Evolutionary conservation across 129 eudicot species (phyloP).

Genomic region (Chrysanthemum makinoi): DNA sequence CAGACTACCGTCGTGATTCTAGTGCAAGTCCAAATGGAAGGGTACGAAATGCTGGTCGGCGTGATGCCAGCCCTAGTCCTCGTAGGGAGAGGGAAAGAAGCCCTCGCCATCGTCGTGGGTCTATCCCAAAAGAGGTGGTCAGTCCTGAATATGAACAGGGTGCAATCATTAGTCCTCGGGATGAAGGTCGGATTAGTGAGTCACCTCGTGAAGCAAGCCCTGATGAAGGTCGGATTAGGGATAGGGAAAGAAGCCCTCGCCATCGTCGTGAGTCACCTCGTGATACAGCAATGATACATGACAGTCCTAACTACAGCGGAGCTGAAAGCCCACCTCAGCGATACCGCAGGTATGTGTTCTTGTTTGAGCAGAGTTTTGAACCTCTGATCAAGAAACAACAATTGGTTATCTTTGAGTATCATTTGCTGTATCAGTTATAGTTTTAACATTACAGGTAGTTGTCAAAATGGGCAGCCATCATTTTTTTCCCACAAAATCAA

Average conservation of each 20-base stretch:
- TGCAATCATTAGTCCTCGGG: constrained; percentile 45
- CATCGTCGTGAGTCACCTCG: too few relatives aligned
- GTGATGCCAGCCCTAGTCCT: constrained; percentile 58
- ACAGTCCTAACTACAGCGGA: constrained; percentile 51
- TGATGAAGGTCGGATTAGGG: neutral
- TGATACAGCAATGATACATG: constrained; percentile 24
- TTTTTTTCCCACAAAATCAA: too few relatives aligned
- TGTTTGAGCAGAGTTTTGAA: neutral
- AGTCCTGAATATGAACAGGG: constrained; percentile 51
- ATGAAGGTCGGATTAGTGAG: constrained; percentile 38
- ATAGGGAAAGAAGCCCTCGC: too few relatives aligned
- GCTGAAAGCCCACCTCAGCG: constrained; percentile 55
- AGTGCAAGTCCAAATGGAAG: constrained; percentile 28
- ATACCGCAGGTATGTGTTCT: constrained; percentile 42
- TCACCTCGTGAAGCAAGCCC: constrained; percentile 46
- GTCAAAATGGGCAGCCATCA: neutral
- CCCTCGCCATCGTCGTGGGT: constrained; percentile 37
- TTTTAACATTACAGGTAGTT: neutral
- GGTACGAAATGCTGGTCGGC: constrained; percentile 36
- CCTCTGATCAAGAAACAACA: neutral
- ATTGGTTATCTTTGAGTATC: neutral
- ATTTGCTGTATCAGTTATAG: neutral
- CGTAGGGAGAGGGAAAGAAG: constrained; percentile 49
- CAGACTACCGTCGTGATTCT: too few relatives aligned
- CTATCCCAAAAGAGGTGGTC: constrained; percentile 38